phyloP scores from a whole-genome alignment of 2,329 filamentous ascomycete species.

The Trichoderma oligosporum region DNA sequence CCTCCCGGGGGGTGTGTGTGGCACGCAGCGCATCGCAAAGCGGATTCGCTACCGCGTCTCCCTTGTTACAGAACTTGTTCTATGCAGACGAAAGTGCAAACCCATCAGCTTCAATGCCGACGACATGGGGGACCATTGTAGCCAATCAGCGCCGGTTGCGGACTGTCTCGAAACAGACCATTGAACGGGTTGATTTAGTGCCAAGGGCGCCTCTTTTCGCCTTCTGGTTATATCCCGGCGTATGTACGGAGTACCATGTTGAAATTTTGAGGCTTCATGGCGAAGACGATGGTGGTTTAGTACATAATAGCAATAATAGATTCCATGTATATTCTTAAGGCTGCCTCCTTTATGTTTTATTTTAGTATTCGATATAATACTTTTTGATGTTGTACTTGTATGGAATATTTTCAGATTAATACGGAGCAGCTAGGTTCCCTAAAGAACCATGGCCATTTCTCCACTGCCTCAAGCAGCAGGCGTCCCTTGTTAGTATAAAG shows the following conservation, averaged over 20 bases:
- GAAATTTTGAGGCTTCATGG: too few relatives aligned
- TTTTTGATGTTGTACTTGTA: too few relatives aligned
- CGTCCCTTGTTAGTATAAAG: too few relatives aligned
- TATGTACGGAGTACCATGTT: not conserved
- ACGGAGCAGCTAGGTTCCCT: too few relatives aligned
- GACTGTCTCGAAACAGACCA: constrained; percentile 17
- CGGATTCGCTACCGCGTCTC: constrained; percentile 11
- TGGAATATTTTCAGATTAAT: too few relatives aligned
- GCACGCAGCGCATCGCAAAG: not conserved
- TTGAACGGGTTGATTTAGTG: constrained; percentile 2
- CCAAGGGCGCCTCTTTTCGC: constrained; percentile 8
- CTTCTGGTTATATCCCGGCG: not conserved
- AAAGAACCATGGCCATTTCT: too few relatives aligned
- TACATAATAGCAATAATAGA: too few relatives aligned
- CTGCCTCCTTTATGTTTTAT: too few relatives aligned
- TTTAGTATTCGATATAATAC: too few relatives aligned
- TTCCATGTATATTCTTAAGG: too few relatives aligned
- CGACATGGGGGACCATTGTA: not conserved
- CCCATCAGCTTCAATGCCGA: not conserved
- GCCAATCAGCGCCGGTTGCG: constrained; percentile 10
- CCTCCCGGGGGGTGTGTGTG: not conserved
- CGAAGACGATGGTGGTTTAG: too few relatives aligned
- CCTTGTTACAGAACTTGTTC: constrained; percentile 6
- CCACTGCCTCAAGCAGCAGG: too few relatives aligned
- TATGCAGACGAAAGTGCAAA: not conserved